Base-by-base conservation (phyloP, 139 green algal genomes). In the Nannochloris sp. region DNA sequence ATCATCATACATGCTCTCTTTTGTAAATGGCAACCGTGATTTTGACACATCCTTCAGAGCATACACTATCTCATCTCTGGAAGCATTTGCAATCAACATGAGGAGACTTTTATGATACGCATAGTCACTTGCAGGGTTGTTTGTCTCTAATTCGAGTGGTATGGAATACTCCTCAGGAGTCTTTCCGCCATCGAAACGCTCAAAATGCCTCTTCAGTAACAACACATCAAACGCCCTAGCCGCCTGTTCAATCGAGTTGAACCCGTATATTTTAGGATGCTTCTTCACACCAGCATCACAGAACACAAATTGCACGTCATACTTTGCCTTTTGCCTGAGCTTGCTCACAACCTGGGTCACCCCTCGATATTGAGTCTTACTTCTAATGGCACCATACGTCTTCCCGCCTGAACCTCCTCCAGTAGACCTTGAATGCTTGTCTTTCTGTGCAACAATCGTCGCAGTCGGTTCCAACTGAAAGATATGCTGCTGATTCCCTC, bases 221-320 rank as follows among this genome's bases (percentile, higher is more conserved):
- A 76, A 62, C 14, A 76, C 24, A 61, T 76, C 69, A 48, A 76
- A 76, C 2, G 69, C 61, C 21, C 69, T 44, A 2, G 69, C 61
- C 1, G 69, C 69, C 5, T 66, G 54, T 4, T 49, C 54, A 14
- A 65, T 21, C 4, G 44, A 44, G 14, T 34, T 8, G 36, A 76
- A 76, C 1, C 69, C 69, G 15, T 76, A 76, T 15, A 76, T 62
- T 66, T 76, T 76, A 8, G 69, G 69, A 55, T 76, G 69, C 69
- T 71, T 71, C 48, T 65, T 76, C 8, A 55, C 55, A 46, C 67
- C 62, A 53, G 18, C 55, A 61, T 76, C 69, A 37, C 69, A 76
- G 15, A 76, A 76, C 11, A 76, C 69, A 68, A 76, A 76, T 44
- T 75, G 69, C 4, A 75, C 61, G 24, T 75, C 69, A 21, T 51